Percentiles rank a stretch among this genome's conserved stretches.
Conservation (phyloP, 345 rosid species). For the Eutrema heterophyllum region DNA sequence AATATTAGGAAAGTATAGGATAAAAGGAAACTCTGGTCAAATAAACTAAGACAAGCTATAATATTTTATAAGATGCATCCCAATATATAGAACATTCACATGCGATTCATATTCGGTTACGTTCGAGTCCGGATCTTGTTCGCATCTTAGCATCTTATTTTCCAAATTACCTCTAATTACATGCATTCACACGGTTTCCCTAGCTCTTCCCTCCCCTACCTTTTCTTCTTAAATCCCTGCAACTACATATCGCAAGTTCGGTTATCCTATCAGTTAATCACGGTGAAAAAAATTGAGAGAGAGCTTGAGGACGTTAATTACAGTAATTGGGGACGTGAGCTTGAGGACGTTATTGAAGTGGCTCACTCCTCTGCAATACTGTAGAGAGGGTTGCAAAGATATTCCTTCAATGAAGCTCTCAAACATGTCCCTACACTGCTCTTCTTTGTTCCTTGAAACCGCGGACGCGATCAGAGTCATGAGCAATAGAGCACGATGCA, state of each 20-base stretch:
- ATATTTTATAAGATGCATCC: neutral
- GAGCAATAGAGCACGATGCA: constrained; percentile 22
- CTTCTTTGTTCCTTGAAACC: constrained; percentile 17
- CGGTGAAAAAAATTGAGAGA: neutral
- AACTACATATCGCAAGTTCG: neutral
- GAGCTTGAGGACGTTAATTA: neutral
- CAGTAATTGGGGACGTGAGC: constrained; percentile 5
- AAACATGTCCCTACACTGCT: constrained; percentile 17
- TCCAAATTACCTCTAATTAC: constrained; percentile 18
- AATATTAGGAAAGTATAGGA: no score
- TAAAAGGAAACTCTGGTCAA: neutral
- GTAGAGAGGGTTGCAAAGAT: constrained; percentile 10
- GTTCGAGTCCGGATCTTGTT: neutral
- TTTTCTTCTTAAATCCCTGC: neutral
- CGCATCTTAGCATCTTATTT: constrained; percentile 25
- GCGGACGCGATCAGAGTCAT: constrained; percentile 14
- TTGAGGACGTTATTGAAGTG: constrained; percentile 24
- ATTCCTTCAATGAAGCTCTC: constrained; percentile 6
- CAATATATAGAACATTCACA: neutral
- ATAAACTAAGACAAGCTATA: neutral
- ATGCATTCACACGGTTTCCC: constrained; percentile 22
- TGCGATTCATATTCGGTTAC: neutral
- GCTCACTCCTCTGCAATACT: constrained; percentile 27
- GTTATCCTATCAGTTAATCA: neutral
- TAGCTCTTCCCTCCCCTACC: neutral